These are phyloP conservation scores for Thuja plicata DNA, from an alignment of 83 land plant genomes.

Conservation along the genomic window DNA sequence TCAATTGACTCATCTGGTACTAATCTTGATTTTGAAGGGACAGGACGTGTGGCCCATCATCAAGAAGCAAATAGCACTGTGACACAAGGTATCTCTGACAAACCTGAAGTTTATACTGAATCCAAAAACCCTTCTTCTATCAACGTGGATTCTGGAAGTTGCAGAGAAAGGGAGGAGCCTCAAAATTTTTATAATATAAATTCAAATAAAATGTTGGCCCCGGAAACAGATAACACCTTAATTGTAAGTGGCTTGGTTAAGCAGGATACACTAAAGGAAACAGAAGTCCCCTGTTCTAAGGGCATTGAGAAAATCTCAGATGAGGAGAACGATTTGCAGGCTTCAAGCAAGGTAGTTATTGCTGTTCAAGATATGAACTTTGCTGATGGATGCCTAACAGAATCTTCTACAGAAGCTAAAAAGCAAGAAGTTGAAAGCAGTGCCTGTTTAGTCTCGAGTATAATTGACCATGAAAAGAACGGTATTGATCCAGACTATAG, in stretches of 20 bases:
- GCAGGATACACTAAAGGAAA: not conserved
- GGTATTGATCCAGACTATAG: not conserved
- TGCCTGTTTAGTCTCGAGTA: not conserved
- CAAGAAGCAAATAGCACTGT: not conserved
- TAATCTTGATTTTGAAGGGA: not conserved
- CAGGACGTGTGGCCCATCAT: not conserved
- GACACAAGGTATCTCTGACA: not conserved
- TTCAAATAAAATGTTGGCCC: not conserved
- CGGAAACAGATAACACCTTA: not conserved
- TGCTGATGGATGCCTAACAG: not conserved
- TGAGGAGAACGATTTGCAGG: not conserved
- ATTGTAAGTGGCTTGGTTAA: not conserved
- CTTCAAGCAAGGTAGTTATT: not conserved
- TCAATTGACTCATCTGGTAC: not conserved
- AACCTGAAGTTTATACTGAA: not conserved
- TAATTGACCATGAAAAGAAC: not conserved
- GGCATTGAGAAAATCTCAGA: not conserved
- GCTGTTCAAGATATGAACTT: not conserved
- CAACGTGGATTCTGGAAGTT: not conserved
- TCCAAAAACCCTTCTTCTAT: not conserved
- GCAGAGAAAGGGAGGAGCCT: not conserved
- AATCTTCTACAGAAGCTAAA: not conserved
- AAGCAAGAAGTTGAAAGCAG: not conserved
- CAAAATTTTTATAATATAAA: not conserved
- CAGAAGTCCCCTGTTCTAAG: not conserved